Evolutionary conservation across 352 stramenopile genomes (phyloP), one percentile per base, ranked within the genome.

Genomic region (Phytophthora hibernalis): DNA sequence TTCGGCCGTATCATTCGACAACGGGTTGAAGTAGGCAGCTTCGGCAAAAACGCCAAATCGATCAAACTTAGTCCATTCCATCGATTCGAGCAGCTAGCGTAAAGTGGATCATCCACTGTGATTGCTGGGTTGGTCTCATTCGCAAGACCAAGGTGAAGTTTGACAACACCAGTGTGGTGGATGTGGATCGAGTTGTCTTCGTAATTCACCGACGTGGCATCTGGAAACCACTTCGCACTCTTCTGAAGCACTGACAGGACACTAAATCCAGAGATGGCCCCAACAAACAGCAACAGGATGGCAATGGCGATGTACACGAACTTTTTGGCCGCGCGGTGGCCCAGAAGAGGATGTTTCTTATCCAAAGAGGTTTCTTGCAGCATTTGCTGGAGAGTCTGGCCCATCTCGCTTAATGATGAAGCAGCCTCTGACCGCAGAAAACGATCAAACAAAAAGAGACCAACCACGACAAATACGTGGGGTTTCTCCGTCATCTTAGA

Each of bases 21-120:
- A 51, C 4, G 89, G 89, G 42, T 97, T 77, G 48, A 97, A 96
- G 67, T 97, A 97, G 21, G 89, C 87, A 12, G 91, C 87, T 50
- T 97, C 88, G 0, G 89, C 82, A 22, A 97, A 24, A 97, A 77
- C 6, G 85, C 88, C 45, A 95, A 82, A 70, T 97, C 91, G 21
- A 96, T 80, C 40, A 95, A 52, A 44, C 71, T 90, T 10, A 96
- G 50, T 13, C 83, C 85, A 12, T 91, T 81, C 84, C 87, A 96
- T 30, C 79, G 76, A 65, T 89, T 95, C 11, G 66, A 70, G 52
- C 86, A 96, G 47, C 83, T 94, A 22, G 86, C 83, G 51, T 96
- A 96, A 3, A 78, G 75, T 5, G 85, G 85, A 13, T 81, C 66
- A 4, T 82, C 60, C 1, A 87, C 58, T 11, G 49, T 55, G 47